Conservation (phyloP, 2,329 filamentous ascomycete species). For the Diaporthe longicolla region DNA sequence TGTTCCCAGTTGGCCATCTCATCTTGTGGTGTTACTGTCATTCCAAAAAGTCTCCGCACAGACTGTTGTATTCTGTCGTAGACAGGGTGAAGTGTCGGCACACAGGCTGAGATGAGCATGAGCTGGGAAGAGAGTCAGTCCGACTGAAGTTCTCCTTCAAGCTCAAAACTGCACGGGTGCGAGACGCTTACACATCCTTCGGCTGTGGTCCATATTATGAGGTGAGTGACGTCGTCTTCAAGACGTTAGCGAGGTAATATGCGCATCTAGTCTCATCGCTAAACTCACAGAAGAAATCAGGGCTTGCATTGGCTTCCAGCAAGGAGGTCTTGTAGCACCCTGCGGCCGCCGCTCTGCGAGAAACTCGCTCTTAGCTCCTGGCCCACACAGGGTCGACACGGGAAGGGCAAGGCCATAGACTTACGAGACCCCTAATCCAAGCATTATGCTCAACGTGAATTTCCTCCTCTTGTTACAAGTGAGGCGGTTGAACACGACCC, state of each 20-base stretch:
- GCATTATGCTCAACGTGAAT: conserved; percentile 25
- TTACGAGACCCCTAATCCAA: conserved; percentile 14
- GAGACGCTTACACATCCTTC: conserved; percentile 13
- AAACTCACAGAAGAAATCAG: conserved; percentile 11
- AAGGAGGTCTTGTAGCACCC: conserved; percentile 14
- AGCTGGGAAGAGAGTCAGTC: conserved; percentile 13
- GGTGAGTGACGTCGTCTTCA: not conserved
- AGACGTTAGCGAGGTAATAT: not conserved
- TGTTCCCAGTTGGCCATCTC: not conserved
- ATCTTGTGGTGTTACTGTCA: not conserved
- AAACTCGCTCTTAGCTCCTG: not conserved
- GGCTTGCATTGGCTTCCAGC: conserved; percentile 11
- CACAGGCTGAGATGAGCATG: conserved; percentile 26
- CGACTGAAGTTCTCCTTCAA: no score
- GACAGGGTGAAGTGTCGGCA: conserved; percentile 24
- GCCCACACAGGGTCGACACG: not conserved
- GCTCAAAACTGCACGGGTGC: not conserved
- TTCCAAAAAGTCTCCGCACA: conserved; percentile 2
- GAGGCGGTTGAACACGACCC: conserved; percentile 7
- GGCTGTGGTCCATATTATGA: conserved; percentile 5
- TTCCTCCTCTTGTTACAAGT: conserved; percentile 17
- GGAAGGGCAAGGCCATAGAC: not conserved
- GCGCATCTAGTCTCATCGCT: not conserved
- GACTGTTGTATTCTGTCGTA: conserved; percentile 18
- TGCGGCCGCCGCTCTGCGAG: conserved; percentile 18